Evolutionary conservation across 331 rosid species (phyloP).

Genomic region (Cydonia oblonga): DNA sequence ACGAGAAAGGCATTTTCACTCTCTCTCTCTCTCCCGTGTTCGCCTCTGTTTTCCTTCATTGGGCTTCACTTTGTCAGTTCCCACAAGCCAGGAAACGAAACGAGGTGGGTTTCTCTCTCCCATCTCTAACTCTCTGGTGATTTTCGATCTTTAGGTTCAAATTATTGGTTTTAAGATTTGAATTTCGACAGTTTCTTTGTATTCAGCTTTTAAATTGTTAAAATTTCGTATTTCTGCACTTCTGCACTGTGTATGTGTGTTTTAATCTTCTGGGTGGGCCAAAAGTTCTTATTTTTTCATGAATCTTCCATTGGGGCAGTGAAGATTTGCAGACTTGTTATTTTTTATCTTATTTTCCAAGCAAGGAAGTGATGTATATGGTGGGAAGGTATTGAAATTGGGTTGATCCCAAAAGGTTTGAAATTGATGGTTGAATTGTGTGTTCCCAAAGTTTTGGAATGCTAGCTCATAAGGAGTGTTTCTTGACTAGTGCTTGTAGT

Average conservation of each 20-base stretch:
- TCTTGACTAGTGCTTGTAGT: neutral
- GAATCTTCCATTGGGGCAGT: neutral
- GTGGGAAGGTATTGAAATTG: neutral
- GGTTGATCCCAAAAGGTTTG: neutral
- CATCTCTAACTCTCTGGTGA: neutral
- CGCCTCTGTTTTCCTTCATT: constrained; percentile 7
- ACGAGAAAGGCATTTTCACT: neutral
- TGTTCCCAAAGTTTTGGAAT: neutral
- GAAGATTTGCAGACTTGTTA: neutral
- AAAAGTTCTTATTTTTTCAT: neutral
- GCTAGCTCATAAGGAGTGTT: neutral
- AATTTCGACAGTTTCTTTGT: constrained; percentile 1
- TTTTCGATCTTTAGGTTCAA: neutral
- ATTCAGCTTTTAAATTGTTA: neutral
- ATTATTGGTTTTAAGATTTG: constrained; percentile 8
- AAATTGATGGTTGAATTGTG: neutral
- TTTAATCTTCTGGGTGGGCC: neutral
- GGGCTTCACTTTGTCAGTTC: neutral
- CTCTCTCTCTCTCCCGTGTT: constrained; percentile 7
- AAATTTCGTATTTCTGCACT: neutral
- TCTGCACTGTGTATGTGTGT: neutral
- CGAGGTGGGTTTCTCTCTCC: constrained; percentile 1
- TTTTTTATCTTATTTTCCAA: neutral
- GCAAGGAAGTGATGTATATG: neutral
- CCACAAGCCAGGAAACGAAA: neutral